phyloP scores from a whole-genome alignment of 2,329 filamentous ascomycete genomes.

The Myrmaecium sp. region DNA sequence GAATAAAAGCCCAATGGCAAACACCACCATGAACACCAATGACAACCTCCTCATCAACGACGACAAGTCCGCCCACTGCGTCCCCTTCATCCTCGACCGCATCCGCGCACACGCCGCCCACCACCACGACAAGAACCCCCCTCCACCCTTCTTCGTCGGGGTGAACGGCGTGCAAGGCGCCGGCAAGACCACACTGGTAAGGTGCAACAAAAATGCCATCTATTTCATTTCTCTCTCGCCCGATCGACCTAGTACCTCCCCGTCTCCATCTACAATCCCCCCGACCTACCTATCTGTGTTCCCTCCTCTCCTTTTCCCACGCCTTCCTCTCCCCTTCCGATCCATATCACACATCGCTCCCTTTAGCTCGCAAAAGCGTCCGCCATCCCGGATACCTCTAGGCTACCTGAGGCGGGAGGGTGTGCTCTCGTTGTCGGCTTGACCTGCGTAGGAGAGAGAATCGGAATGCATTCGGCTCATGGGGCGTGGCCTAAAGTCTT shows the following conservation, averaged over 20 bases:
- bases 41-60: too few species aligned
- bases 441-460: too few species aligned
- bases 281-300: too few species aligned
- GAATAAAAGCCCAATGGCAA: too few species aligned
- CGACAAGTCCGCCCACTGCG: constrained; percentile 62
- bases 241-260: neutral
- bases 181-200: constrained; percentile 70
- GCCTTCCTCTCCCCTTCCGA: neutral
- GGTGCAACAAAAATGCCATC: too few species aligned
- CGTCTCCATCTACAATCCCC: neutral
- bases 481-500: too few species aligned
- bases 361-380: too few species aligned
- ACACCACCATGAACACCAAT: constrained; percentile 17
- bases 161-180: constrained; percentile 79
- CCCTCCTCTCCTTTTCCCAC: constrained; percentile 1
- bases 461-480: too few species aligned
- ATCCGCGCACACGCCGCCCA: constrained; percentile 32
- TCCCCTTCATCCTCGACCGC: constrained; percentile 55
- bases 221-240: too few species aligned
- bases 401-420: too few species aligned
- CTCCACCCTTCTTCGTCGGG: constrained; percentile 61
- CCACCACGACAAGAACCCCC: constrained; percentile 18
- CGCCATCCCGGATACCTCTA: too few species aligned
- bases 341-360: constrained; percentile 1
- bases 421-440: too few species aligned